Evolutionary conservation across 2,329 filamentous ascomycete species (phyloP), one percentile per base, ranked within the genome.

Genomic region (Didymosphaeria variabile): DNA sequence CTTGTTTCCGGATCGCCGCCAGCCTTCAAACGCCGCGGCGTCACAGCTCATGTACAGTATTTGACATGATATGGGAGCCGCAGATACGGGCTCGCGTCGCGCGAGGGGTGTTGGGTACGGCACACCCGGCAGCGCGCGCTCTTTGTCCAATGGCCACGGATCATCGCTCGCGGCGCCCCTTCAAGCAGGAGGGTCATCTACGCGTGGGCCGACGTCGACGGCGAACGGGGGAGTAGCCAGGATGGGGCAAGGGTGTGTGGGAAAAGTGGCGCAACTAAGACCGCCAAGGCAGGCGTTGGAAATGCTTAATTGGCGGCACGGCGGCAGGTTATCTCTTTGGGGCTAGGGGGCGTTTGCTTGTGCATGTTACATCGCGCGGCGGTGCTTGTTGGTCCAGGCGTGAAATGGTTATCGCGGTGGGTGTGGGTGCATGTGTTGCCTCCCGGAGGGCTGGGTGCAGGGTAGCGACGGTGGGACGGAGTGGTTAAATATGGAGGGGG

Each of bases 291-390:
- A 29, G 26, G 26, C 26, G 26, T 29, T 29, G 6, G 21, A 15
- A 55, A 45, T 55, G 52, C 52, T 44, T 55, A 45, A 45, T 26
- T 31, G 17, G 13, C 38, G 26, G 38, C 38, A 7, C 32, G 34
- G 34, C 52, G 52, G 52, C 17, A 55, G 17, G 15, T 6, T 31
- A 13, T 7, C 36, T 34, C 5, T 6, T 19, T 45, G 23, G 6
- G 52, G 59, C 62, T 62, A 21, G 10, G 2, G 17, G 6, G 2
- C 4, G 15, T 3, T 4, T 44, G 13, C 52, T 32, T 21, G 68
- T 71, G 70, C 62, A 72, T 64, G 72, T 74, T 73, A 73, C 71
- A 74, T 74, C 69, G 71, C 64, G 42, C 62, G 45, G 66, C 63
- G 47, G 56, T 68, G 63, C 62, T 73, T 46, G 42, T 10, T 34